These are phyloP conservation scores for Ogataea polymorpha DNA, from an alignment of 805 yeast genomes.

Conservation along the genomic window DNA sequence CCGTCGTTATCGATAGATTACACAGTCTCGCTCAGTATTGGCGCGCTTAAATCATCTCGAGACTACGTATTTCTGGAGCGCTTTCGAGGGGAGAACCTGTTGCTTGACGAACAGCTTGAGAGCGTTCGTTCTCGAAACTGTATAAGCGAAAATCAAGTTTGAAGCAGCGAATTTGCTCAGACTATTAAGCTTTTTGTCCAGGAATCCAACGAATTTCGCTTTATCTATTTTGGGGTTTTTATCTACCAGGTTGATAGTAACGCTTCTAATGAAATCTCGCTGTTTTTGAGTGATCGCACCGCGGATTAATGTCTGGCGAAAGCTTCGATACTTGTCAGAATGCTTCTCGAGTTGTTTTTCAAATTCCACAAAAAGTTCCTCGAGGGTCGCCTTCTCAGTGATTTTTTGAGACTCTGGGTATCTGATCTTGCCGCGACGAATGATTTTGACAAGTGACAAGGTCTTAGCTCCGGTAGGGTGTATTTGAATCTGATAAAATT, in stretches of 20 bases:
- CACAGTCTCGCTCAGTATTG: conserved; percentile 97
- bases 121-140: conserved; percentile 27
- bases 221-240: conserved; percentile 24
- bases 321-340: too few species aligned
- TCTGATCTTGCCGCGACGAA: conserved; percentile 12
- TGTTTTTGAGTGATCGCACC: conserved; percentile 27
- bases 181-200: conserved; percentile 14
- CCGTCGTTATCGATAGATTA: conserved; percentile 90
- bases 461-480: conserved; percentile 9
- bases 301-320: conserved; percentile 3
- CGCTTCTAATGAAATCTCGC: conserved; percentile 14
- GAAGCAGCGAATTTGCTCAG: conserved; percentile 29
- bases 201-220: conserved; percentile 13
- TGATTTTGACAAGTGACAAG: conserved; percentile 12
- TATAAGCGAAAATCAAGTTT: conserved; percentile 30
- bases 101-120: conserved; percentile 27
- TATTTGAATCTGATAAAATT: conserved; percentile 22
- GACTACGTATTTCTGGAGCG: conserved; percentile 15
- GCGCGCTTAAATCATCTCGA: conserved; percentile 59
- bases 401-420: conserved; percentile 16
- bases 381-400: conserved; percentile 13
- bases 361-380: conserved; percentile 17
- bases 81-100: conserved; percentile 24
- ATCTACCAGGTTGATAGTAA: conserved; percentile 16
- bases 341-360: conserved; percentile 10